Evolutionary conservation across 768 basidiomycete species (phyloP).

Genomic region (Pulveroboletus sp.): DNA sequence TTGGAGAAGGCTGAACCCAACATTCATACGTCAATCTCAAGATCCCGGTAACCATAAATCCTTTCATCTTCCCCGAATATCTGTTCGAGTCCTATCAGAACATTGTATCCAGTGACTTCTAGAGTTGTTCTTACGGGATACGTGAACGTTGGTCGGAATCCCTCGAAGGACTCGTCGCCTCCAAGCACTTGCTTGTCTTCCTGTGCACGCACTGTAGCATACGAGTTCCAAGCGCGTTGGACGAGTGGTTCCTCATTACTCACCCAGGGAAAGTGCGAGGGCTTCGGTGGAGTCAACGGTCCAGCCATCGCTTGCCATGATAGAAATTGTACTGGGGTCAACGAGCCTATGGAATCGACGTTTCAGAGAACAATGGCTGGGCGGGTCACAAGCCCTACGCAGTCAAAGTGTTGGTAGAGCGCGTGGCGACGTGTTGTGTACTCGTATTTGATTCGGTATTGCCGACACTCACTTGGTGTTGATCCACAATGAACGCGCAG

Average conservation of each 20-base stretch:
- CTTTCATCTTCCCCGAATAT: constrained; percentile 96
- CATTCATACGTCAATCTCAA: constrained; percentile 71
- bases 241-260: neutral
- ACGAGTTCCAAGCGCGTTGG: constrained; percentile 1
- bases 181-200: constrained; percentile 56
- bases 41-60: constrained; percentile 88
- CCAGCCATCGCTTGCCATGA: constrained; percentile 49
- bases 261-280: constrained; percentile 71
- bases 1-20: neutral
- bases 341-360: neutral
- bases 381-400: neutral
- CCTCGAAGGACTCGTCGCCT: constrained; percentile 54
- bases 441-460: constrained; percentile 11
- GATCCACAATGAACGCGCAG: constrained; percentile 25
- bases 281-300: constrained; percentile 76
- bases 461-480: neutral
- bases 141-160: constrained; percentile 86
- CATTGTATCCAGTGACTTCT: neutral
- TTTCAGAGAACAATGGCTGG: neutral
- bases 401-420: no score
- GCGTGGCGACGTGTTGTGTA: constrained; percentile 25
- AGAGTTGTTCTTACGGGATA: constrained; percentile 69
- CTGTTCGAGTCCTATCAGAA: constrained; percentile 33
- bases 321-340: neutral
- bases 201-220: constrained; percentile 56